A percentile compares a stretch with the other conserved stretches of the same genome.
Conservation (phyloP, 768 basidiomycete species). For the Amanita inopinata region DNA sequence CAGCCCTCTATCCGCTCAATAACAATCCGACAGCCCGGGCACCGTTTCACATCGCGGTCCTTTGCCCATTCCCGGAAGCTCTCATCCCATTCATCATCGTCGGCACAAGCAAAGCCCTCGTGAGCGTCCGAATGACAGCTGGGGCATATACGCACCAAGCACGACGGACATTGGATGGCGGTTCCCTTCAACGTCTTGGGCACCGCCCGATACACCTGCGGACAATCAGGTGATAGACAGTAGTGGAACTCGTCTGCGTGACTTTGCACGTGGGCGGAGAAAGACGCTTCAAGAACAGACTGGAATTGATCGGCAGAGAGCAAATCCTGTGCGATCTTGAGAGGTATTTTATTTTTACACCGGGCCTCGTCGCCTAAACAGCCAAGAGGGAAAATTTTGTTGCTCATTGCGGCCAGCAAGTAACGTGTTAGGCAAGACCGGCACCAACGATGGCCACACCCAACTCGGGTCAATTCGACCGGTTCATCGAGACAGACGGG, state of each 20-base stretch:
- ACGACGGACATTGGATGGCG: constrained; percentile 61
- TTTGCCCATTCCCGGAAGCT: constrained; percentile 58
- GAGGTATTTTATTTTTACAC: constrained; percentile 48
- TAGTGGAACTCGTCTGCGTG: constrained; percentile 55
- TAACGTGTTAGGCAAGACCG: constrained; percentile 50
- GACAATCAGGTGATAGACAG: constrained; percentile 76
- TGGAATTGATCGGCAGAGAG: constrained; percentile 46
- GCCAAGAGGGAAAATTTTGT: constrained; percentile 55
- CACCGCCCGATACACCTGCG: constrained; percentile 57
- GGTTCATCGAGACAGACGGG: constrained; percentile 63
- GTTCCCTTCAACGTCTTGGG: constrained; percentile 26
- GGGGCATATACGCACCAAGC: constrained; percentile 60
- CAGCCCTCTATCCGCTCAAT: constrained; percentile 73
- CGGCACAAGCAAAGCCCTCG: constrained; percentile 57
- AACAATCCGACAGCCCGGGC: constrained; percentile 59
- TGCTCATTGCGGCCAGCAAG: constrained; percentile 45
- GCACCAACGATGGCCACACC: constrained; percentile 66
- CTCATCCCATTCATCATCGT: constrained; percentile 43
- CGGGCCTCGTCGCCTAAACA: constrained; percentile 59
- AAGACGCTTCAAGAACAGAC: constrained; percentile 46
- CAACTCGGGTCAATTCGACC: constrained; percentile 38
- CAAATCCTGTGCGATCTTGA: constrained; percentile 37
- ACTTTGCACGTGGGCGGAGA: constrained; percentile 49
- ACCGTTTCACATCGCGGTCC: constrained; percentile 59
- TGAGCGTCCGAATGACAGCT: constrained; percentile 48